Percentiles rank a stretch among this genome's conserved stretches.
These are phyloP conservation scores for Karstenula rhodostoma DNA, from an alignment of 2,329 filamentous ascomycete species.

Conservation along the genomic window DNA sequence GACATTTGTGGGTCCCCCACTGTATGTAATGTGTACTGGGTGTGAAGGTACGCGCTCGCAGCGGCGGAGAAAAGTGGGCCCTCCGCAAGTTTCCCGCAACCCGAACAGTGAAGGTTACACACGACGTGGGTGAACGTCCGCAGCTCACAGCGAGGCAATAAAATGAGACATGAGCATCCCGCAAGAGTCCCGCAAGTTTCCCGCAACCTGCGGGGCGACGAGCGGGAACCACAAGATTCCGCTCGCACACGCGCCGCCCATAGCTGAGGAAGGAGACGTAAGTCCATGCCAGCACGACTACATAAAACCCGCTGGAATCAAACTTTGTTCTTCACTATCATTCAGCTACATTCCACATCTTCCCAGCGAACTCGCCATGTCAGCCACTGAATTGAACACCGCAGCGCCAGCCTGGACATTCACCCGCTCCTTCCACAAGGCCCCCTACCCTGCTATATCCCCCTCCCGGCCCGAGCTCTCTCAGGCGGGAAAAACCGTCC, in stretches of 20 bases:
- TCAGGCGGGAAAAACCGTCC: constrained; percentile 16
- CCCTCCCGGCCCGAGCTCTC: constrained; percentile 31
- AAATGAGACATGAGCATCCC: too few species aligned
- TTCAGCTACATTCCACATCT: too few species aligned
- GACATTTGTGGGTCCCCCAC: not conserved
- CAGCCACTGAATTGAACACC: not conserved
- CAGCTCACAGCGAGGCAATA: too few species aligned
- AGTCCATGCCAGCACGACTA: not conserved
- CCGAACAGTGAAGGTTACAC: too few species aligned
- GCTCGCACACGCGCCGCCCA: not conserved
- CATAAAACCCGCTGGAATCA: not conserved
- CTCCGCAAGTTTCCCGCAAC: constrained; percentile 2
- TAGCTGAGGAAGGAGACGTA: not conserved
- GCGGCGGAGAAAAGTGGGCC: constrained; percentile 8
- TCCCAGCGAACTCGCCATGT: not conserved
- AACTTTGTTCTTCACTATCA: too few species aligned
- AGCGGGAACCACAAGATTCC: too few species aligned
- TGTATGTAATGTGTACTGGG: not conserved
- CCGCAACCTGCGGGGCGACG: not conserved
- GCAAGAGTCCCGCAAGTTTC: too few species aligned
- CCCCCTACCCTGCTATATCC: constrained; percentile 30
- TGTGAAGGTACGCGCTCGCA: not conserved
- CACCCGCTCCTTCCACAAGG: not conserved
- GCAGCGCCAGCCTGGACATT: not conserved
- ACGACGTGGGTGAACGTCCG: too few species aligned